Percentiles rank a stretch among this genome's conserved stretches.
These are phyloP conservation scores for Neurospora discreta DNA, from an alignment of 495 filamentous ascomycete species.

Conservation along the genomic window DNA sequence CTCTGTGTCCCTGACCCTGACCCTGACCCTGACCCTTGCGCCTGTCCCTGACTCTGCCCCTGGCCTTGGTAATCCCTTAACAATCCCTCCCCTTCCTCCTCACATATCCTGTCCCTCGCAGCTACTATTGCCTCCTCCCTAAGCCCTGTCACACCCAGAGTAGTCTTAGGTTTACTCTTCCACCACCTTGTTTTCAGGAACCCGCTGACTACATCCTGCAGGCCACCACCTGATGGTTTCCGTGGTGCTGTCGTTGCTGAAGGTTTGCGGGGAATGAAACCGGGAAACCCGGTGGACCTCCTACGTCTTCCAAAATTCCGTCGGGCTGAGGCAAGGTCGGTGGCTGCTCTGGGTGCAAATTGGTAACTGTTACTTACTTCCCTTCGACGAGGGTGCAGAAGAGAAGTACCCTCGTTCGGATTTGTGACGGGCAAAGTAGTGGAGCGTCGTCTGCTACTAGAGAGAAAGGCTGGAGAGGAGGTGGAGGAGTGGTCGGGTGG, in stretches of 20 bases:
- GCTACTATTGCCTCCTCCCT: not conserved
- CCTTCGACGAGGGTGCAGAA: constrained; percentile 16
- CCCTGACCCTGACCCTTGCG: not conserved
- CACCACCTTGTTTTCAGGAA: constrained; percentile 34
- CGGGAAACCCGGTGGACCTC: constrained; percentile 42
- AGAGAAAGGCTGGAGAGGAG: constrained; percentile 11
- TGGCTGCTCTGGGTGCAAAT: constrained; percentile 9
- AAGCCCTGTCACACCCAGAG: not conserved
- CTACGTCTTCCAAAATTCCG: constrained; percentile 28
- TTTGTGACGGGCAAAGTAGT: constrained; percentile 23
- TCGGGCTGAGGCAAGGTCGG: constrained; percentile 15
- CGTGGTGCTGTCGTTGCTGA: constrained; percentile 2
- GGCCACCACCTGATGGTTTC: constrained; percentile 16
- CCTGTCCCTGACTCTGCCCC: not conserved
- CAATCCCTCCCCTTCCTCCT: not conserved
- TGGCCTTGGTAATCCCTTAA: not conserved
- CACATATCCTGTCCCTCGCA: not conserved
- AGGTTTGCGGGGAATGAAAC: constrained; percentile 34
- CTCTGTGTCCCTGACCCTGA: not conserved
- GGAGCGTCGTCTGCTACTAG: constrained; percentile 20
- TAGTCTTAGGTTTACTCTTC: constrained; percentile 6
- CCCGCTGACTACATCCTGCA: constrained; percentile 27
- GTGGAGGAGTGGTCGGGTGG: constrained; percentile 19
- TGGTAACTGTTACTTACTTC: constrained; percentile 18
- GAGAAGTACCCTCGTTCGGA: constrained; percentile 15